Evolutionary conservation across 805 yeast genomes (phyloP), one percentile per base, ranked within the genome.

Genomic region (Debaryomyces prosopidis): DNA sequence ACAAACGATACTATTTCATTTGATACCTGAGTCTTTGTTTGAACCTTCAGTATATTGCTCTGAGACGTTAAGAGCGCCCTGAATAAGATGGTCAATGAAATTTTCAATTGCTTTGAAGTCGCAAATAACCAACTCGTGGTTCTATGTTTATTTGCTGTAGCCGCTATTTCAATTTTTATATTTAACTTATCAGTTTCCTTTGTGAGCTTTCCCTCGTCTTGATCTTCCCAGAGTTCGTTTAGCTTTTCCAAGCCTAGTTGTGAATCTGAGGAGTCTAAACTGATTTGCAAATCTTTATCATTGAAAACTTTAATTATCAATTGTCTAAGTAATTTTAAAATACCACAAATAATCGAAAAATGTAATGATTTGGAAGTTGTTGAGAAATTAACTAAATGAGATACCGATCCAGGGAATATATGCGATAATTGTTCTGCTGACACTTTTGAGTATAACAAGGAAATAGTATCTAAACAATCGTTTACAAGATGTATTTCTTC

Each of bases 351-450:
- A 1, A 63, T 43, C 2, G 54, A 46, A 16, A 48, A 60, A 43
- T 66, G 63, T 17, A 70, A 33, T 32, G 48, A 57, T 23, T 52
- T 55, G 0, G 63, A 45, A 3, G 38, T 23, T 0, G 62, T 42
- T 16, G 49, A 54, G 46, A 65, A 69, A 15, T 62, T 60, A 4
- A 69, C 58, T 14, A 69, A 44, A 37, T 62, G 53, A 4, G 76
- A 71, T 1, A 63, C 52, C 4, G 66, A 50, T 1, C 77, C 77
- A 1, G 77, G 77, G n/a, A 72, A 54, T 2, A 71, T 68, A 35
- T 60, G 60, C 9, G 75, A 59, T 5, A 69, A 40, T 31, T 65
- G 67, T n/a, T 66, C 66, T 3, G 71, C 28, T 5, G 63, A 37
- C 2, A 68, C 58, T 8, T 52, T 41, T n/a, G 33, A 30, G 11